These are phyloP conservation scores for Lyophyllum atratum DNA, from an alignment of 768 basidiomycete species.

Conservation along the genomic window DNA sequence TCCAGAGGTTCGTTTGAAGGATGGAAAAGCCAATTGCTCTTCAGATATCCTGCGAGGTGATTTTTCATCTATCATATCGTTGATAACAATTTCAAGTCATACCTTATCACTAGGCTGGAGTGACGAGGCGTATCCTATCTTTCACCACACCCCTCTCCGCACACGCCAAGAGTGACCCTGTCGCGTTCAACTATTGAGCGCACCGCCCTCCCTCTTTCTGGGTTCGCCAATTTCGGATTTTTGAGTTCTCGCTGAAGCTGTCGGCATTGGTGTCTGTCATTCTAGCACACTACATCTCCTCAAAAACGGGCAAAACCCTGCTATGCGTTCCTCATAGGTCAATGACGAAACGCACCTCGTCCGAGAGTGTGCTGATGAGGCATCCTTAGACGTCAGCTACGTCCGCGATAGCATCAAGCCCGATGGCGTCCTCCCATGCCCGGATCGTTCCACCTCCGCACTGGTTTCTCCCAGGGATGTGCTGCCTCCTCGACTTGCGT, in stretches of 20 bases:
- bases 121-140: conserved; percentile 35
- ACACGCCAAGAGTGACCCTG: conserved; percentile 21
- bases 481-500: conserved; percentile 45
- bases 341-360: conserved; percentile 40
- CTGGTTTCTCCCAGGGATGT: conserved; percentile 47
- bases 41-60: conserved; percentile 28
- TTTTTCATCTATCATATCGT: background rate
- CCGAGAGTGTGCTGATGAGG: conserved; percentile 46
- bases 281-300: conserved; percentile 36
- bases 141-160: conserved; percentile 23
- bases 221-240: conserved; percentile 44
- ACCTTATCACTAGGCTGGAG: conserved; percentile 28
- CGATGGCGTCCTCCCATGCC: conserved; percentile 39
- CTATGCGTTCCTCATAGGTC: conserved; percentile 46
- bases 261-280: background rate
- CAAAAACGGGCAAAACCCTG: conserved; percentile 25
- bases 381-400: conserved; percentile 38
- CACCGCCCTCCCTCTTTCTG: conserved; percentile 45
- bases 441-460: conserved; percentile 42
- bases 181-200: conserved; percentile 45
- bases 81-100: background rate
- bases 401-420: conserved; percentile 31
- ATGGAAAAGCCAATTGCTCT: conserved; percentile 33
- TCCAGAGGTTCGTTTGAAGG: conserved; percentile 30
- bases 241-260: conserved; percentile 13